Percentiles rank a stretch among this genome's conserved stretches.
Conservation (phyloP, 2,329 filamentous ascomycete species). For the Acrodontium crateriforme region DNA sequence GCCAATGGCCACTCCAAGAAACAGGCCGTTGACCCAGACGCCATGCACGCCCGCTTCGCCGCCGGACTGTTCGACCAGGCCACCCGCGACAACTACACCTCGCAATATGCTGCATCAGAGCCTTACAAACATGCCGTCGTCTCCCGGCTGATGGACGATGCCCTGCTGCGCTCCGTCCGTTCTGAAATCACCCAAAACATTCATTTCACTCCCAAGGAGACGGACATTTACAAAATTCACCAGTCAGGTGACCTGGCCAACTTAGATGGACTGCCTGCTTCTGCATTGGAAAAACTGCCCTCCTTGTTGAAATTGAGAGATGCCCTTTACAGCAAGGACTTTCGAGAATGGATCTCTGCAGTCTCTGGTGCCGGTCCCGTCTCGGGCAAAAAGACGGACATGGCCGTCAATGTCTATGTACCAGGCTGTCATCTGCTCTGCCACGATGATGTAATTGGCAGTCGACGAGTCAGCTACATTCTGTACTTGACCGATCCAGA, state of each 20-base stretch:
- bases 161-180: constrained; percentile 73
- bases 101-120: constrained; percentile 47
- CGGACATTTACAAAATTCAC: constrained; percentile 98
- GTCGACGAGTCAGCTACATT: constrained; percentile 88
- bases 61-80: constrained; percentile 50
- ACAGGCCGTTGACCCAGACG: constrained; percentile 21
- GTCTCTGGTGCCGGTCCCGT: constrained; percentile 78
- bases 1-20: constrained; percentile 29
- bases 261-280: constrained; percentile 81
- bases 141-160: constrained; percentile 61
- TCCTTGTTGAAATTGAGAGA: constrained; percentile 87
- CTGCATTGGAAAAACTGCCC: constrained; percentile 70
- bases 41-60: constrained; percentile 45
- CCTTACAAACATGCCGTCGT: constrained; percentile 93
- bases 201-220: constrained; percentile 94
- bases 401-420: constrained; percentile 98
- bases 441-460: constrained; percentile 98
- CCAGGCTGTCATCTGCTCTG: constrained; percentile 91
- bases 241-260: constrained; percentile 96
- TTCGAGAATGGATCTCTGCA: constrained; percentile 74
- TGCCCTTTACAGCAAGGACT: constrained; percentile 78
- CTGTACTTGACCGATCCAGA: constrained; percentile 91
- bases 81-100: constrained; percentile 45
- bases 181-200: constrained; percentile 81
- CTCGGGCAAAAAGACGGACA: constrained; percentile 90